Base-by-base conservation (phyloP, 1,284 basidiomycete species). In the Sanghuangporus sanghuang region DNA sequence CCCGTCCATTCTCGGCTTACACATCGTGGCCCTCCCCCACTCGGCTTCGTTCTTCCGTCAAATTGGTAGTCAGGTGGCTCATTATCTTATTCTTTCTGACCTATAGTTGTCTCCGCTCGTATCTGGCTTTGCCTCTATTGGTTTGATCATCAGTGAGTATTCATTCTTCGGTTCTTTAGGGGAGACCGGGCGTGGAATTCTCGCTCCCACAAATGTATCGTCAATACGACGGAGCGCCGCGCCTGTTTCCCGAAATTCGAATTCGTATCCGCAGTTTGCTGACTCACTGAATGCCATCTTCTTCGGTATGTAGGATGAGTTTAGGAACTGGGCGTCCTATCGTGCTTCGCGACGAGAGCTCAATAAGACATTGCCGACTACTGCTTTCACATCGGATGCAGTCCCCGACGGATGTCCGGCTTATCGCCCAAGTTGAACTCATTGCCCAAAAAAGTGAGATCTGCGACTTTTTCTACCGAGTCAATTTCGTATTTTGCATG, bases 51-150 rank as follows among this genome's bases (percentile, higher is more conserved):
- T 57, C 42, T n/a, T 18, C 53, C 32, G n/a, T 23, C 11, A 12
- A 6, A 16, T 44, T 11, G 61, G n/a, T 57, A 64, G 35, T 54
- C 54, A 59, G 57, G 40, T 62, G 64, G 55, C 71, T 67, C 69
- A 63, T 16, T 62, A 59, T 66, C 69, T 65, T 67, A 60, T 46
- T 39, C 64, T 48, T 67, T 66, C 21, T 23, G 38, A 32, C 27
- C 27, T 57, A 32, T 72, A 94, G 93, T 96, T 58, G 88, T 96
- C 8, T 93, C 92, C 66, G 92, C 93, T 1, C 82, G 95, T 57
- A 95, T 96, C 65, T 97, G 95, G 95, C 80, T 96, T 66, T 95
- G 93, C 73, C 82, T 95, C 46, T 96, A 96, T 73, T 93, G 93
- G 89, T 93, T 94, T 70, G 92, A 95, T 76, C 92, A 93, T 76